phyloP scores from a whole-genome alignment of 345 rosid species.

The Euclidium syriacum region DNA sequence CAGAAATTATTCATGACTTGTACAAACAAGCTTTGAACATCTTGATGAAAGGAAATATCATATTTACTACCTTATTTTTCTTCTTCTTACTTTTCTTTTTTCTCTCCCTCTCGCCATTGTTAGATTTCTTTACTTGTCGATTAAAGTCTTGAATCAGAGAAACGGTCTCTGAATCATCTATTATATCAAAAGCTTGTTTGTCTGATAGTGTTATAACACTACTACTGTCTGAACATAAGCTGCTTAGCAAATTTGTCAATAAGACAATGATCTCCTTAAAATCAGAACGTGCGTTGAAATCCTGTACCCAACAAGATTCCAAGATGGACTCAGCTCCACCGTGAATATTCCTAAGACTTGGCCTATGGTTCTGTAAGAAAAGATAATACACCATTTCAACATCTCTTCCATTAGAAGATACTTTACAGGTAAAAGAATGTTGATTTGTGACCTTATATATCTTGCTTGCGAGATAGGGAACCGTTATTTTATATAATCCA shows the following conservation, averaged over 20 bases:
- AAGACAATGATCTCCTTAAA: constrained; percentile 38
- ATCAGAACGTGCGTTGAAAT: constrained; percentile 47
- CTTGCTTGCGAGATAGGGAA: constrained; percentile 40
- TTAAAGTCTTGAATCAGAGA: not conserved
- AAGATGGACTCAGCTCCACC: constrained; percentile 33
- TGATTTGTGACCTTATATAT: constrained; percentile 27
- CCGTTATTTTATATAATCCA: not conserved
- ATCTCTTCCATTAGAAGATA: not conserved
- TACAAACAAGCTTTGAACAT: not conserved
- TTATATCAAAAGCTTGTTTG: not conserved
- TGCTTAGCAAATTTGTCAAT: constrained; percentile 23
- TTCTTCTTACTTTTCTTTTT: not conserved
- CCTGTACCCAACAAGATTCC: constrained; percentile 52
- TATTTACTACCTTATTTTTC: not conserved
- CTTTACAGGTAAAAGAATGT: too few relatives aligned
- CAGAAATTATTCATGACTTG: not conserved
- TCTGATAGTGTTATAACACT: not conserved
- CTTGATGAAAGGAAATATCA: not conserved
- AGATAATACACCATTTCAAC: not conserved
- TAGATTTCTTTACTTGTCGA: not conserved
- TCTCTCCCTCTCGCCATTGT: not conserved
- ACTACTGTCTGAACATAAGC: not conserved
- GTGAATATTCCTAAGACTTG: constrained; percentile 41
- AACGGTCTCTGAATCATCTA: not conserved
- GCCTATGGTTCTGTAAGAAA: constrained; percentile 47